phyloP scores from a whole-genome alignment of 805 yeast genomes.

The Yarrowia sp. region DNA sequence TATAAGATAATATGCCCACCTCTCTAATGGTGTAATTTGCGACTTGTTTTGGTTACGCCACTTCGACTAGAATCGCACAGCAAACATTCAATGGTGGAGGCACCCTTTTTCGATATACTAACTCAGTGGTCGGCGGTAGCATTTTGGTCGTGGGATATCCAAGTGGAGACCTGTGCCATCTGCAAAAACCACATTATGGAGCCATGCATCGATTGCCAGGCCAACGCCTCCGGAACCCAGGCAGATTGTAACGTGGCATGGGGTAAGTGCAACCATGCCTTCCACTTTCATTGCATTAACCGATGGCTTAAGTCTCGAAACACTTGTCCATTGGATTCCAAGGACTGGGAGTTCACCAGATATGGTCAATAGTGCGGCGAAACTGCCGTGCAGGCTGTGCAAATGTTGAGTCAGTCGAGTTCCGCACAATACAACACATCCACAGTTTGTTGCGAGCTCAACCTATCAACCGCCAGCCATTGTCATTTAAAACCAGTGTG shows the following conservation, averaged over 20 bases:
- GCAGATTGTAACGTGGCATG: constrained; percentile 92
- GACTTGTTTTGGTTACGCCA: not conserved
- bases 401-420: not conserved
- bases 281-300: constrained; percentile 94
- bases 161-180: constrained; percentile 94
- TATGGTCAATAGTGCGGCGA: constrained; percentile 50
- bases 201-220: constrained; percentile 93
- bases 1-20: too few species aligned
- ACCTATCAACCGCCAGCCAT: not conserved
- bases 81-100: not conserved
- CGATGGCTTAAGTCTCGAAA: constrained; percentile 94
- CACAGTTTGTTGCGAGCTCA: too few species aligned
- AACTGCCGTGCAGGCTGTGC: not conserved
- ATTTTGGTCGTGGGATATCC: constrained; percentile 99
- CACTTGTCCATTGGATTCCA: constrained; percentile 93
- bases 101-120: not conserved
- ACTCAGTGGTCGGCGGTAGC: constrained; percentile 93
- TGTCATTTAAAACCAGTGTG: not conserved
- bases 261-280: constrained; percentile 98
- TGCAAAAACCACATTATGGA: constrained; percentile 98
- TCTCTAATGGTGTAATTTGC: not conserved
- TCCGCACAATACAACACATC: not conserved
- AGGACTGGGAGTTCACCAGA: constrained; percentile 78
- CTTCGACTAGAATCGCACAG: not conserved
- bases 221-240: constrained; percentile 57